These are phyloP conservation scores for Epithele typhae DNA, from an alignment of 768 basidiomycete genomes.

Conservation along the genomic window DNA sequence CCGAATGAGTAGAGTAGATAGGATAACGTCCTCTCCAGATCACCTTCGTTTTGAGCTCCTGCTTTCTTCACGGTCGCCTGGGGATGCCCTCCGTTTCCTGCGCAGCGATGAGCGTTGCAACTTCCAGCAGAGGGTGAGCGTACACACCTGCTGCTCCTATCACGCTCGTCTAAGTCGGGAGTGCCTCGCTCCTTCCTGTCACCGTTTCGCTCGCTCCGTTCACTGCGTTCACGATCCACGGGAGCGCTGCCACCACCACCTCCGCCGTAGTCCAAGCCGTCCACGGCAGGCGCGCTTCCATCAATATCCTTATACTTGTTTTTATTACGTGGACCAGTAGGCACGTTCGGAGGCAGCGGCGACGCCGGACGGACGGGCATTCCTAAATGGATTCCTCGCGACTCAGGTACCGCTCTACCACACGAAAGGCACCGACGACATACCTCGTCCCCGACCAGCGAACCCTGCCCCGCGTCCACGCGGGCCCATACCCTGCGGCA, in stretches of 20 bases:
- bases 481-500: slow-evolving; percentile 32
- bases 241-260: slow-evolving; percentile 19
- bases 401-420: not conserved
- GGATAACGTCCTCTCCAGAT: not conserved
- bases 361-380: slow-evolving; percentile 74
- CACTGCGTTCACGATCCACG: slow-evolving; percentile 18
- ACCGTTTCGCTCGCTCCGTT: slow-evolving; percentile 27
- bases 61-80: slow-evolving; percentile 55
- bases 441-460: slow-evolving; percentile 40
- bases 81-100: slow-evolving; percentile 74
- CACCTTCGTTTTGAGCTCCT: slow-evolving; percentile 65
- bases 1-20: no score
- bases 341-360: slow-evolving; percentile 81
- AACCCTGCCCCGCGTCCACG: slow-evolving; percentile 40
- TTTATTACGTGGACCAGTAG: slow-evolving; percentile 83
- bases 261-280: slow-evolving; percentile 86
- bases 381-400: slow-evolving; percentile 15
- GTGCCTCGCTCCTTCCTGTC: slow-evolving; percentile 40
- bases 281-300: slow-evolving; percentile 78
- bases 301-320: slow-evolving; percentile 90
- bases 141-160: slow-evolving; percentile 55
- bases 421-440: slow-evolving; percentile 18
- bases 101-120: not conserved
- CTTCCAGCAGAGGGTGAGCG: no score
- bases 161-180: slow-evolving; percentile 54